Base-by-base conservation (phyloP, 805 yeast species). In the Wickerhamiella azymoides region DNA sequence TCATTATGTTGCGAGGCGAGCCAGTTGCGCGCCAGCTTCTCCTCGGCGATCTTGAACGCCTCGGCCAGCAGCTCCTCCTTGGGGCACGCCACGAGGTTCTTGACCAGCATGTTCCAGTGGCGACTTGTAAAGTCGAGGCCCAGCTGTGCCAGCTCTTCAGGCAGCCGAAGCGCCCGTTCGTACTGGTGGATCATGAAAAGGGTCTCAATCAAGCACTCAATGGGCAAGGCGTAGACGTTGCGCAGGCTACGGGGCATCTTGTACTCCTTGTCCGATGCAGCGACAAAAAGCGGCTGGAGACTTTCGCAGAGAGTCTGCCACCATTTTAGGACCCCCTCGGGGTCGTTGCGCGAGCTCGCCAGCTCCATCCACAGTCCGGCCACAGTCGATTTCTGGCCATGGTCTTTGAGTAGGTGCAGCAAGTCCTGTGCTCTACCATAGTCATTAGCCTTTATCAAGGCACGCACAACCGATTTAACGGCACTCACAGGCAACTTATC, bases 401-500 rank as follows among this genome's bases (percentile, higher is more conserved):
- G 16, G 14, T 8, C 38, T n/a, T n/a, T n/a, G n/a, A n/a, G n/a
- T 43, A 39, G 30, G 32, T 35, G 51, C 38, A 59, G 49, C 40
- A 60, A 47, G 21, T 46, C 36, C 32, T 51, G 43, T 2, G 61
- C 62, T 11, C 47, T 17, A 6, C 26, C 47, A 26, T 21, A 46
- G 13, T 49, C 39, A n/a, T 41, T 40, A 1, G 36, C 10, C 30
- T 53, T 53, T 30, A 54, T 37, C 24, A 52, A 49, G 10, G 49
- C 45, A 7, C 53, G 39, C 1, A 55, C 48, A 8, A 59, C 54
- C 8, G 53, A 54, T 39, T 53, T 50, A 13, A 60, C 39, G 40
- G 55, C 52, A 5, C 45, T 43, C 5, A 54, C 50, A 1, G 63
- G 61, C 2, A 57, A 43, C 21, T 33, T 46, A n/a, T 53, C 52